Base-by-base conservation (phyloP, 257 asterid species). In the Eucommia ulmoides region DNA sequence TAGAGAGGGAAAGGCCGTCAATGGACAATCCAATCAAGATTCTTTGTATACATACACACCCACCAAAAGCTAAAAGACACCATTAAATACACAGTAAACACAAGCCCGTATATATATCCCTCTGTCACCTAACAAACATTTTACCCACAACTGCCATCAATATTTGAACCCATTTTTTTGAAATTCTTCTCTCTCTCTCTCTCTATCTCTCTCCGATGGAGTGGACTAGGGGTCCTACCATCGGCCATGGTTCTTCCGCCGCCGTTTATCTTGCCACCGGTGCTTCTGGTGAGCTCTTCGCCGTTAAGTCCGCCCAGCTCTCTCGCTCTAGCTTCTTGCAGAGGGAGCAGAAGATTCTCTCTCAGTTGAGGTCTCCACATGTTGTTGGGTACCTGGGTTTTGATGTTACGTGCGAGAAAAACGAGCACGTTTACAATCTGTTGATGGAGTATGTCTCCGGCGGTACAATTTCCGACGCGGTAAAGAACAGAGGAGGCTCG, bases 161-260 rank as follows among this genome's bases (percentile, higher is more conserved):
- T n/a, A n/a, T n/a, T n/a, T n/a, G n/a, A n/a, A n/a, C n/a, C n/a
- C n/a, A n/a, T n/a, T n/a, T n/a, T n/a, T n/a, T n/a, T n/a, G n/a
- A n/a, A n/a, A n/a, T n/a, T n/a, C n/a, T n/a, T n/a, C n/a, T n/a
- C n/a, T n/a, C n/a, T n/a, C n/a, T n/a, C n/a, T n/a, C n/a, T n/a
- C n/a, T n/a, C n/a, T n/a, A n/a, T 54, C n/a, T 19, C 57, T 24
- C 67, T 21, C 52, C 61, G 51, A 80, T 79, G 88, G 64, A 69
- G 55, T 89, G 97, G 97, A 80, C 60, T 49, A 73, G 82, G 54
- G 97, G 97, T 50, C 85, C 80, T 9, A 63, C 53, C 21, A 62
- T 89, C 48, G 97, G 97, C 54, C 75, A 79, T 19, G 96, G 97
- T 29, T 70, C 93, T 53, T 66, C 94, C 20, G 91, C 96, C 56